Evolutionary conservation across 768 basidiomycete species (phyloP).

Genomic region (Rhodotorula diobovata): DNA sequence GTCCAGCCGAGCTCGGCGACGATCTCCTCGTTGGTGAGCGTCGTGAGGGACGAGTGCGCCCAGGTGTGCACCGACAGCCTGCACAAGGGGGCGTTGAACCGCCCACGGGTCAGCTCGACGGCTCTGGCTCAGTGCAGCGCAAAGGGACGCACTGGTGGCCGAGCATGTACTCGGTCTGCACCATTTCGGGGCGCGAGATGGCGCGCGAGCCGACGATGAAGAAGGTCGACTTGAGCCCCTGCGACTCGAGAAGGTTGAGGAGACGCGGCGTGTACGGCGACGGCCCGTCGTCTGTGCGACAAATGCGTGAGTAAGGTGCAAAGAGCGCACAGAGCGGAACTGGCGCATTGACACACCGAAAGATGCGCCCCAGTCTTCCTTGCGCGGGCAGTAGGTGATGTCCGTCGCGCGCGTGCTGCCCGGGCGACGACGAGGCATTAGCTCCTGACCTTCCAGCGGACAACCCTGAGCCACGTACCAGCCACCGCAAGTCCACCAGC

Average conservation of each 20-base stretch:
- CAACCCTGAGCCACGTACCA: constrained; percentile 53
- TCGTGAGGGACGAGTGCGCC: constrained; percentile 61
- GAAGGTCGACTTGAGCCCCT: constrained; percentile 72
- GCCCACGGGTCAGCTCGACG: too few species aligned
- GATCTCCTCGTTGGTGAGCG: constrained; percentile 65
- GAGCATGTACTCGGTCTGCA: constrained; percentile 69
- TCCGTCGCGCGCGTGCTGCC: constrained; percentile 66
- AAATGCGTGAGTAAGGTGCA: constrained; percentile 1
- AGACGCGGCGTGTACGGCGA: constrained; percentile 70
- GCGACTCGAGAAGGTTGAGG: constrained; percentile 62
- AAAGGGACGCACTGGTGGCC: constrained; percentile 57
- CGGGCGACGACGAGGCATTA: constrained; percentile 56
- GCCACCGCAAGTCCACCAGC: constrained; percentile 90
- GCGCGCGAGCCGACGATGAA: constrained; percentile 82
- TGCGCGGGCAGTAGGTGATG: constrained; percentile 67
- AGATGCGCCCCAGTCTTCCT: constrained; percentile 56
- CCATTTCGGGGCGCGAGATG: constrained; percentile 63
- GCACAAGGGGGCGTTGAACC: constrained; percentile 52
- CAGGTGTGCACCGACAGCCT: constrained; percentile 72
- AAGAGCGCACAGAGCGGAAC: too few species aligned
- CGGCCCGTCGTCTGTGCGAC: constrained; percentile 72
- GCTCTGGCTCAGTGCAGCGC: neutral
- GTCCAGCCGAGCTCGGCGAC: constrained; percentile 87
- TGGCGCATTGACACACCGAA: constrained; percentile 45
- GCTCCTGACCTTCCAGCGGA: too few species aligned